These are phyloP conservation scores for Yarrowia osloensis DNA, from an alignment of 805 yeast species.

Conservation along the genomic window DNA sequence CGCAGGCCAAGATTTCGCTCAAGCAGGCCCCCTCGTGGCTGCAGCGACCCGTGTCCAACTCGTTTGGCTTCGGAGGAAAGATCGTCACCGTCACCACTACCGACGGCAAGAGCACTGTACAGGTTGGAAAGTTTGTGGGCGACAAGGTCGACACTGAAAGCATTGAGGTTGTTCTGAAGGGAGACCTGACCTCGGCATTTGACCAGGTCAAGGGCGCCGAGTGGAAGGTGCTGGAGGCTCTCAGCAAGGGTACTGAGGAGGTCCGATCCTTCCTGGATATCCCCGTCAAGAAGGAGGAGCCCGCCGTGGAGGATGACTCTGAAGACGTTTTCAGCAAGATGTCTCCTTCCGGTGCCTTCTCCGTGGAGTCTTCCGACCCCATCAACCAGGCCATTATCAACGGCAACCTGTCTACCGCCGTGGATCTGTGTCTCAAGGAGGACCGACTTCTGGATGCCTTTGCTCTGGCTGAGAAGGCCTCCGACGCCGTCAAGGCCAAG, in stretches of 20 bases:
- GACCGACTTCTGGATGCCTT: constrained; percentile 76
- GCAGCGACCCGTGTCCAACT: constrained; percentile 66
- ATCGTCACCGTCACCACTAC: constrained; percentile 57
- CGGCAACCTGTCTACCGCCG: constrained; percentile 68
- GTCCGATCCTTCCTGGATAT: constrained; percentile 9
- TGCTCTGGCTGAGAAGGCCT: constrained; percentile 68
- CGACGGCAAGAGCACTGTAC: constrained; percentile 47
- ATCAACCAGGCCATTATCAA: constrained; percentile 56
- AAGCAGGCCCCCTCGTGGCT: constrained; percentile 92
- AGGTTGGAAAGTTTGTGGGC: constrained; percentile 48
- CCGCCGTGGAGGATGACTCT: constrained; percentile 34
- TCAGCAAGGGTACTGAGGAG: constrained; percentile 25
- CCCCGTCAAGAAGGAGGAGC: constrained; percentile 32
- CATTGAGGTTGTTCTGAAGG: constrained; percentile 56
- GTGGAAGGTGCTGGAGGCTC: constrained; percentile 29
- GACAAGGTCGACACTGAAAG: constrained; percentile 47
- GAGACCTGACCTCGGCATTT: constrained; percentile 47
- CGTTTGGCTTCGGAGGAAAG: constrained; percentile 94
- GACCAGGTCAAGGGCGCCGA: constrained; percentile 21
- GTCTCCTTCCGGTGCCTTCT: constrained; percentile 42
- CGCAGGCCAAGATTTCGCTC: constrained; percentile 54
- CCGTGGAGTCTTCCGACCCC: constrained; percentile 37
- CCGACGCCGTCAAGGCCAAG: constrained; percentile 57
- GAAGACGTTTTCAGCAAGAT: constrained; percentile 41
- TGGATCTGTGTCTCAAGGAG: constrained; percentile 62